Percentiles rank a stretch among this genome's conserved stretches.
Conservation (phyloP, 208 protist genomes). For the Trypanosoma grayi region DNA sequence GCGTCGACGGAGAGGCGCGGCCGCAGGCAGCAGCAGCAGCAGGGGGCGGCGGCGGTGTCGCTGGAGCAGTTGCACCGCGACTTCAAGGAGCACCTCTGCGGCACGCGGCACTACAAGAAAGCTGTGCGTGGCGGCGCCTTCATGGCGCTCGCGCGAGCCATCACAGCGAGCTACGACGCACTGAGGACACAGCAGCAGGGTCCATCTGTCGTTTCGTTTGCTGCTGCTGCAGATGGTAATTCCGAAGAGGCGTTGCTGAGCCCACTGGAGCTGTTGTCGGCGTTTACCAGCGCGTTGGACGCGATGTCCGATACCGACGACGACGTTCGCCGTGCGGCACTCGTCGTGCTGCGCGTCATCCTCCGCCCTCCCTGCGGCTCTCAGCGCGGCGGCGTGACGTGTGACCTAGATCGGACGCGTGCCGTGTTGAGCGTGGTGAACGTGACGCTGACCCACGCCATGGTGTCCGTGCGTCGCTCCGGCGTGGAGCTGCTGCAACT, state of each 20-base stretch:
- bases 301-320: slow-evolving; percentile 74
- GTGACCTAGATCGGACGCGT: slow-evolving; percentile 34
- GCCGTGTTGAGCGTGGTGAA: slow-evolving; percentile 51
- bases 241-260: slow-evolving; percentile 22
- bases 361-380: slow-evolving; percentile 9
- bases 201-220: not conserved
- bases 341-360: slow-evolving; percentile 37
- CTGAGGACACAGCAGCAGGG: not conserved
- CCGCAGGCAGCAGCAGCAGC: not conserved
- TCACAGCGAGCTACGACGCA: slow-evolving; percentile 1
- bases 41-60: slow-evolving; percentile 5
- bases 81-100: slow-evolving; percentile 54
- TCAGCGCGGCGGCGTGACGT: not conserved
- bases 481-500: slow-evolving; percentile 59
- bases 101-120: slow-evolving; percentile 65
- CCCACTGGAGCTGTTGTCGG: slow-evolving; percentile 49
- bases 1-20: not conserved
- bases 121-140: slow-evolving; percentile 54
- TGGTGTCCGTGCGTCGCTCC: slow-evolving; percentile 48
- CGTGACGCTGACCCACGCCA: slow-evolving; percentile 67
- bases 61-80: slow-evolving; percentile 20
- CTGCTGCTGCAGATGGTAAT: not conserved
- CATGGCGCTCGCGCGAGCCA: slow-evolving; percentile 35
- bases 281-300: slow-evolving; percentile 59
- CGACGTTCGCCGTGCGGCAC: slow-evolving; percentile 50